phyloP scores from a whole-genome alignment of 192 early-diverging fungal genomes.

The Gaertneriomyces semiglobifer region DNA sequence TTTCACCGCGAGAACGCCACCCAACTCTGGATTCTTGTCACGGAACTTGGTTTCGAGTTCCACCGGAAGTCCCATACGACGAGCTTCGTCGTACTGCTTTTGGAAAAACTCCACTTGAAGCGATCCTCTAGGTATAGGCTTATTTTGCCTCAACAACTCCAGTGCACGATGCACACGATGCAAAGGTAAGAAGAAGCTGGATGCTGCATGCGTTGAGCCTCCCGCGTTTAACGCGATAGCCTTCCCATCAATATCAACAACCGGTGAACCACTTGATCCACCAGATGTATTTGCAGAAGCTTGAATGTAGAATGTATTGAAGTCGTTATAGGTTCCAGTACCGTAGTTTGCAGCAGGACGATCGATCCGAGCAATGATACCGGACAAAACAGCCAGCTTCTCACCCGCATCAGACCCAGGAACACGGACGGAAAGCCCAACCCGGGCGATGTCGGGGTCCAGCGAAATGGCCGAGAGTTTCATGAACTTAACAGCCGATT shows the following conservation, averaged over 20 bases:
- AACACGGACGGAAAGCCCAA: constrained; percentile 72
- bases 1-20: constrained; percentile 70
- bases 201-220: constrained; percentile 61
- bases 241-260: constrained; percentile 73
- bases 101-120: constrained; percentile 31
- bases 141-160: constrained; percentile 18
- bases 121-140: constrained; percentile 26
- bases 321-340: constrained; percentile 35
- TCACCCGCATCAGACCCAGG: constrained; percentile 35
- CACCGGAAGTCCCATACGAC: constrained; percentile 61
- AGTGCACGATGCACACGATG: constrained; percentile 42
- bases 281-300: constrained; percentile 66
- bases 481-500: constrained; percentile 67
- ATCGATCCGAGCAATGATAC: constrained; percentile 35
- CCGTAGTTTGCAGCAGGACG: constrained; percentile 32
- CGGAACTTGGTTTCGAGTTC: constrained; percentile 61
- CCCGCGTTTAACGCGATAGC: constrained; percentile 73
- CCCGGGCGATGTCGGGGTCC: constrained; percentile 61
- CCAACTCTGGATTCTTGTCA: constrained; percentile 51
- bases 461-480: constrained; percentile 34
- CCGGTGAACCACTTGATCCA: constrained; percentile 72
- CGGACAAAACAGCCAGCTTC: constrained; percentile 33
- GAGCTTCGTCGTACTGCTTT: constrained; percentile 40
- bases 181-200: constrained; percentile 74
- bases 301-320: constrained; percentile 40